A percentile compares a stretch with the other conserved stretches of the same genome.
Conservation (phyloP, 1,284 basidiomycete genomes). For the Hymenochaete sp. region DNA sequence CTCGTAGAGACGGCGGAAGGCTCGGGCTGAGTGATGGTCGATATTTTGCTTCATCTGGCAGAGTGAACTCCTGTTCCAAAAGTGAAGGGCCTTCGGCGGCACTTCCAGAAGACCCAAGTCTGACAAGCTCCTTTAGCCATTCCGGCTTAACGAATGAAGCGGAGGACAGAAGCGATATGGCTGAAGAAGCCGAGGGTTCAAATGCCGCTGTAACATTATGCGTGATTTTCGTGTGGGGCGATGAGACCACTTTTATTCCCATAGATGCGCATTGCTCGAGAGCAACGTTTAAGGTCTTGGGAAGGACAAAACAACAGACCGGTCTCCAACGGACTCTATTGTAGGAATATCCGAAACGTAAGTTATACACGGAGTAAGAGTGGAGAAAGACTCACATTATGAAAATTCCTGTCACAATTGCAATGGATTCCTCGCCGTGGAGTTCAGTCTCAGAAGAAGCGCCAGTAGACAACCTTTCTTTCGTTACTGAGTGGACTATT, state of each 20-base stretch:
- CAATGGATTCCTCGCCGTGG: conserved; percentile 42
- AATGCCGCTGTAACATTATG: conserved; percentile 52
- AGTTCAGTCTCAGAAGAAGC: conserved; percentile 30
- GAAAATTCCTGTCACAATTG: conserved; percentile 35
- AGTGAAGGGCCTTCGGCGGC: conserved; percentile 20
- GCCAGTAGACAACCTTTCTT: conserved; percentile 25
- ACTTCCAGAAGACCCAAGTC: conserved; percentile 32
- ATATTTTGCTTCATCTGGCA: conserved; percentile 45
- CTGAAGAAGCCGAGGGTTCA: conserved; percentile 38
- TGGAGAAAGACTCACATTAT: conserved; percentile 34
- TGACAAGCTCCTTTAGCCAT: conserved; percentile 53
- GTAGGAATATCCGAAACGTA: conserved; percentile 10
- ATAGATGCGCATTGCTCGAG: conserved; percentile 42
- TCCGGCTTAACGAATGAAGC: conserved; percentile 51
- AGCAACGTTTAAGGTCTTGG: conserved; percentile 23
- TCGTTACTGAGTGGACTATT: conserved; percentile 12
- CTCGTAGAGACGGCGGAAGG: conserved; percentile 40
- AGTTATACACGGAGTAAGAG: conserved; percentile 2
- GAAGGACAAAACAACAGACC: conserved; percentile 42
- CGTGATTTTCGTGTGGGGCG: conserved; percentile 38
- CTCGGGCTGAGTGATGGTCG: conserved; percentile 46
- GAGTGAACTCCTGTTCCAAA: conserved; percentile 41
- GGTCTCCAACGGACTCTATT: conserved; percentile 45
- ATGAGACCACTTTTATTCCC: conserved; percentile 48
- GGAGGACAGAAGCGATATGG: conserved; percentile 46